Evolutionary conservation across 176 grass and related monocot genomes (phyloP), one percentile per base, ranked within the genome.

Genomic region (Melocanna baccifera): DNA sequence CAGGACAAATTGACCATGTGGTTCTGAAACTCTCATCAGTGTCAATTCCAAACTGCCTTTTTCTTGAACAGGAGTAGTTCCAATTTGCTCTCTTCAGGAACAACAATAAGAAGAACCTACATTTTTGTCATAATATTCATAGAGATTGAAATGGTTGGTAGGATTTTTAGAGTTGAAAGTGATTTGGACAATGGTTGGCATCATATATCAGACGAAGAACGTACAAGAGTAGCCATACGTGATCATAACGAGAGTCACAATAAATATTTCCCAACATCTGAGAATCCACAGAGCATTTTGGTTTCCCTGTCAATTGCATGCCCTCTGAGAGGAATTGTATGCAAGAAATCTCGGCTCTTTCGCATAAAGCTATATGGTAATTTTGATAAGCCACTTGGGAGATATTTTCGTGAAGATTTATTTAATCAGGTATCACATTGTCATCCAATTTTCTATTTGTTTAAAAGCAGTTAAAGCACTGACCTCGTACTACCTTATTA

Each of bases 331-430:
- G 84, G 89, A 80, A 88, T 84, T 59, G 91, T 96, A 75, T 99
- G 96, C 85, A 91, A 96, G 68, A 84, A 90, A 71, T 99, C 93
- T 65, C 91, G 92, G 65, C 87, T 99, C 37, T 89, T 92, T 71
- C 93, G 93, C 52, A 99, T 99, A 77, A 99, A 92, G 83, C 96
- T 99, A 85, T 99, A 99, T 67, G 89, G 96, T 83, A 94, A 92
- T 85, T 94, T 90, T 89, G 96, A 99, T 90, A 99, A 99, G 61
- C 96, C 96, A 69, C 87, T 99, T 57, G 96, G 96, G 81, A 95
- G 86, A 92, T 99, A 92, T 81, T 92, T 98, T 19, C 87, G 37
- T 62, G 96, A 99, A 83, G 91, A 99, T 87, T 80, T 99, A 79
- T 96, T 99, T 87, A 67, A 90, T 81, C 89, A 94, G 93, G 96